Evolutionary conservation across 164 flowering plant genomes (phyloP).

Genomic region (Berberis thunbergii): DNA sequence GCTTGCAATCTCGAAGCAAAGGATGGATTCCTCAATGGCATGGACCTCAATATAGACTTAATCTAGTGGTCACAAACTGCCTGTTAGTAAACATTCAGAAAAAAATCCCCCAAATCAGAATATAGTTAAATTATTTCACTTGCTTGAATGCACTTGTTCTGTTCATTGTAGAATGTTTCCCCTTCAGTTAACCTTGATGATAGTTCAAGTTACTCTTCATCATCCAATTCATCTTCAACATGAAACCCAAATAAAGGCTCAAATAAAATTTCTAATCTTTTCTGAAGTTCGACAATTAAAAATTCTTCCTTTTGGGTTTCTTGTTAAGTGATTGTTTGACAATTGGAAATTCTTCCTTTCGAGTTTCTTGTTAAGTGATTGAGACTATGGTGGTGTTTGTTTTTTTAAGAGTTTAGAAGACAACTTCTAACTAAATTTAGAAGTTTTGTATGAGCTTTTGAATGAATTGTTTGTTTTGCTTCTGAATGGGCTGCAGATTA

Average conservation of each 20-base stretch:
- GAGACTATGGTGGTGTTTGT: background rate
- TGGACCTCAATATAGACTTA: conserved; percentile 38
- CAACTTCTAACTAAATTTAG: too few species aligned
- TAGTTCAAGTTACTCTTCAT: conserved; percentile 62
- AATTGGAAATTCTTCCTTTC: conserved; percentile 37
- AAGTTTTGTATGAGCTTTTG: too few species aligned
- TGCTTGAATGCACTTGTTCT: conserved; percentile 21
- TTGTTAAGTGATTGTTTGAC: conserved; percentile 38
- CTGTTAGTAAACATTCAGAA: conserved; percentile 27
- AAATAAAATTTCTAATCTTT: conserved; percentile 41
- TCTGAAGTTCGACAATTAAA: conserved; percentile 48
- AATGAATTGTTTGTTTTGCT: too few species aligned
- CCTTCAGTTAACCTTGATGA: conserved; percentile 41
- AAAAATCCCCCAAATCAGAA: background rate
- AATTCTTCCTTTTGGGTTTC: conserved; percentile 42
- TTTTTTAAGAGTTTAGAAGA: too few species aligned
- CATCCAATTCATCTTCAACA: conserved; percentile 59
- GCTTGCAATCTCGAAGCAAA: conserved; percentile 87
- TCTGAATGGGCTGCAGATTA: too few species aligned
- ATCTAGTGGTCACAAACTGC: conserved; percentile 82
- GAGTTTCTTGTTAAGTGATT: conserved; percentile 38
- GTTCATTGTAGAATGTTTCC: conserved; percentile 17
- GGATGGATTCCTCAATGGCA: conserved; percentile 76
- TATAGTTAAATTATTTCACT: conserved; percentile 4
- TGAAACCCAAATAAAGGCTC: conserved; percentile 29